phyloP scores from a whole-genome alignment of 2,329 filamentous ascomycete genomes.

The Paecilomyces variotii region DNA sequence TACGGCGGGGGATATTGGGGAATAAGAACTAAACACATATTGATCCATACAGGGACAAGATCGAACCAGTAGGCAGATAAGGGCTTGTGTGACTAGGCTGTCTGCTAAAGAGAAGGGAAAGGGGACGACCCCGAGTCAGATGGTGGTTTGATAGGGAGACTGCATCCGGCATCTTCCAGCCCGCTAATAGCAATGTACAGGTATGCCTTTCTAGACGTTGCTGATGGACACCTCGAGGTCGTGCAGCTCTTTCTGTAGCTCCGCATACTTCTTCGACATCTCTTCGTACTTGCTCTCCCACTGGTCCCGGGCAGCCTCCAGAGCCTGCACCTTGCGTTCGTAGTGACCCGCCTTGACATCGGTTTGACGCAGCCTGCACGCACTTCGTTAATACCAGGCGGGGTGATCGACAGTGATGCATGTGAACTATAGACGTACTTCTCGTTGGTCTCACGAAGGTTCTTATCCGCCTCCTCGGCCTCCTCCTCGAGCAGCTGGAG shows the following conservation, averaged over 20 bases:
- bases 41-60: neutral
- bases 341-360: constrained; percentile 99
- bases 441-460: constrained; percentile 92
- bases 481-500: constrained; percentile 96
- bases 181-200: constrained; percentile 23
- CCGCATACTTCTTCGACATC: constrained; percentile 80
- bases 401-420: neutral
- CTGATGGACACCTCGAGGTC: constrained; percentile 86
- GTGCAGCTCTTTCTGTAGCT: constrained; percentile 81
- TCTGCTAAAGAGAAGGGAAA: constrained; percentile 13
- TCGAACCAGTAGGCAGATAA: constrained; percentile 3
- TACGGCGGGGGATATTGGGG: neutral
- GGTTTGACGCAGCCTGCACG: constrained; percentile 82
- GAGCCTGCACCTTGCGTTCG: constrained; percentile 97
- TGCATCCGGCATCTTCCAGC: constrained; percentile 20
- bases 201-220: constrained; percentile 62
- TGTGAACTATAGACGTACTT: constrained; percentile 59
- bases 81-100: constrained; percentile 11
- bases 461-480: constrained; percentile 93
- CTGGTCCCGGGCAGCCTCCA: constrained; percentile 83
- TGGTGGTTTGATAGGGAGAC: constrained; percentile 16
- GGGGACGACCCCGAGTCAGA: constrained; percentile 19
- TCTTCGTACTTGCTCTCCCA: constrained; percentile 99
- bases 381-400: constrained; percentile 1
- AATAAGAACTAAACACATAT: constrained; percentile 1